These are phyloP conservation scores for Chaetomium globosum DNA, from an alignment of 2,329 filamentous ascomycete species.

Conservation along the genomic window DNA sequence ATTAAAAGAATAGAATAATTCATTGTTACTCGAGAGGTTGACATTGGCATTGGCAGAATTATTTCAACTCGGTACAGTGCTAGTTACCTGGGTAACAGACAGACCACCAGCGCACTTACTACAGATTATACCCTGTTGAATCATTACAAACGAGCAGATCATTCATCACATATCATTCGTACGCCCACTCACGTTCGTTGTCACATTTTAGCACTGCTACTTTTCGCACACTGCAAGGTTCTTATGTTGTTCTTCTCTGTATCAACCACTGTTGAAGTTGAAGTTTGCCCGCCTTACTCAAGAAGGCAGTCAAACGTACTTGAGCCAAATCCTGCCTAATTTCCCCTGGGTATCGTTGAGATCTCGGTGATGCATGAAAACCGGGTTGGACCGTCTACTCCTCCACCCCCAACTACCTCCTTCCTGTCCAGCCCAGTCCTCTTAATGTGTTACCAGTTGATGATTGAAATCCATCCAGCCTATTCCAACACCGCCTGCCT, in stretches of 20 bases:
- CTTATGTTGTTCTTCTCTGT: neutral
- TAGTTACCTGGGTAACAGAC: neutral
- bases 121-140: too few species aligned
- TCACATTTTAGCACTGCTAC: neutral
- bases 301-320: slow-evolving; percentile 10
- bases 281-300: neutral
- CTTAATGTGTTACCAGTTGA: slow-evolving; percentile 28
- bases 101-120: too few species aligned
- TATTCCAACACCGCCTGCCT: slow-evolving; percentile 22
- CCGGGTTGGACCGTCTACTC: slow-evolving; percentile 28
- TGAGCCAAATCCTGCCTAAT: slow-evolving; percentile 26
- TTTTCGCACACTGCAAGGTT: neutral
- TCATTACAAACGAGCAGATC: neutral
- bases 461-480: slow-evolving; percentile 26
- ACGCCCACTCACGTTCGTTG: neutral
- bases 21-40: neutral
- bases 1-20: neutral
- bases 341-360: slow-evolving; percentile 45
- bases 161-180: neutral
- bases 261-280: slow-evolving; percentile 25
- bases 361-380: slow-evolving; percentile 39
- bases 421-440: slow-evolving; percentile 12
- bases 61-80: neutral
- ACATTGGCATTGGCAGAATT: neutral
- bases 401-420: neutral